A percentile compares a stretch with the other conserved stretches of the same genome.
Evolutionary conservation across 1,139 yeast species (phyloP).

Genomic region (Scheffersomyces titani): DNA sequence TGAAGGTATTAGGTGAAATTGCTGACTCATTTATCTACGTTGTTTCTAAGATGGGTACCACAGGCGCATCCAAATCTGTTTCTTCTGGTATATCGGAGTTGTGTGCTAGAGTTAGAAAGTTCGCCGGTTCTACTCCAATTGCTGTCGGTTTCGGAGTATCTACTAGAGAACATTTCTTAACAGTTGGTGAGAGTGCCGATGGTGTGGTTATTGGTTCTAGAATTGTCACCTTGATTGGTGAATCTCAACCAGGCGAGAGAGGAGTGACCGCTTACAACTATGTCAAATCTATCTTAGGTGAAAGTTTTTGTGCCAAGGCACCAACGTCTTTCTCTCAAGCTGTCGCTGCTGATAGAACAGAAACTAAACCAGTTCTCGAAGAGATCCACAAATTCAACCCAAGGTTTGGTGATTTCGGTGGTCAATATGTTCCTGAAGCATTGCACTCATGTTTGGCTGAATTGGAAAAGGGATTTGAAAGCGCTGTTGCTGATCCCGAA

Average conservation of each 20-base stretch:
- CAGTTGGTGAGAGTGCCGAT: slow-evolving; percentile 78
- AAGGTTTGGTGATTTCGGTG: slow-evolving; percentile 94
- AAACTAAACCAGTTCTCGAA: slow-evolving; percentile 44
- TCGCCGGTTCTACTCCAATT: slow-evolving; percentile 72
- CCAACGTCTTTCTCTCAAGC: slow-evolving; percentile 31
- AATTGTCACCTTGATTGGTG: slow-evolving; percentile 68
- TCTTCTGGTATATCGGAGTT: slow-evolving; percentile 66
- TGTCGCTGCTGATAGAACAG: slow-evolving; percentile 22
- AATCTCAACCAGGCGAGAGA: slow-evolving; percentile 59
- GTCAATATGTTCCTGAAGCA: slow-evolving; percentile 98
- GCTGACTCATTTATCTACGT: slow-evolving; percentile 96
- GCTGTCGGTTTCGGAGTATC: slow-evolving; percentile 98
- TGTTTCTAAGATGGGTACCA: slow-evolving; percentile 96
- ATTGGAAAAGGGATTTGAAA: slow-evolving; percentile 83
- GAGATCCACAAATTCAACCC: slow-evolving; percentile 64
- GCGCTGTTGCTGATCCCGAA: slow-evolving; percentile 80
- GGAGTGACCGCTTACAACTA: slow-evolving; percentile 65
- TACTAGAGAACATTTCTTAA: slow-evolving; percentile 83
- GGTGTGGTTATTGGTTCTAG: slow-evolving; percentile 97
- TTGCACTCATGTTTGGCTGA: slow-evolving; percentile 88
- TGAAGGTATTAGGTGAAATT: slow-evolving; percentile 72
- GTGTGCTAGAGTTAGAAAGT: slow-evolving; percentile 71
- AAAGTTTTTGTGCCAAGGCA: slow-evolving; percentile 45
- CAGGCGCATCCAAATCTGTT: slow-evolving; percentile 79
- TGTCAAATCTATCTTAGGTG: slow-evolving; percentile 69